These are phyloP conservation scores for Oryza glaberrima DNA, from an alignment of 176 grass and related monocot genomes.

Conservation along the genomic window DNA sequence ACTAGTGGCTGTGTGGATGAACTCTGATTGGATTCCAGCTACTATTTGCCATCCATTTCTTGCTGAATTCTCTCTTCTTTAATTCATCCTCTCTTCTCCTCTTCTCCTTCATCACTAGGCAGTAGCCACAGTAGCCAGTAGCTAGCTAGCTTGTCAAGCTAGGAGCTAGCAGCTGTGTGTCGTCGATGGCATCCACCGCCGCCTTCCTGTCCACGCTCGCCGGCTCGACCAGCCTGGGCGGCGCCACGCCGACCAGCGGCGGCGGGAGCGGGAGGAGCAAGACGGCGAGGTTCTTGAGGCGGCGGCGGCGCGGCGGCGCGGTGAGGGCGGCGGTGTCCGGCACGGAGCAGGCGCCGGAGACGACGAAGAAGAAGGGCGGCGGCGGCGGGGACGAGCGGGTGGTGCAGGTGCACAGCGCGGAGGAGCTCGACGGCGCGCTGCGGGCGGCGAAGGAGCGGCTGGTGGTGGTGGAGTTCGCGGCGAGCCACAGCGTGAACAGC, in stretches of 20 bases:
- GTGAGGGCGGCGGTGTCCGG: constrained; percentile 30
- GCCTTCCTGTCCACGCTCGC: constrained; percentile 61
- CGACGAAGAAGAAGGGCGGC: background rate
- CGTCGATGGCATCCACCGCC: constrained; percentile 52
- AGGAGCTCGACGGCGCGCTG: constrained; percentile 79
- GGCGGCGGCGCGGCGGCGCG: background rate
- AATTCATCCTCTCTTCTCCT: background rate
- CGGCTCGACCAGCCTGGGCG: constrained; percentile 19
- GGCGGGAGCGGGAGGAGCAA: constrained; percentile 9
- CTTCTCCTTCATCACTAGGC: background rate
- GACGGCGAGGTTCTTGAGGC: constrained; percentile 28
- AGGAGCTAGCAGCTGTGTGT: too few species aligned
- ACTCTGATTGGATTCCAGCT: constrained; percentile 13
- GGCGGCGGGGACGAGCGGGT: constrained; percentile 60
- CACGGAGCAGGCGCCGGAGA: constrained; percentile 37
- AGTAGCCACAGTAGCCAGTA: background rate
- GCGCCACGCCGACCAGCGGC: background rate
- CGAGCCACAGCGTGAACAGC: constrained; percentile 73
- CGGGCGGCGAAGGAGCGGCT: constrained; percentile 71
- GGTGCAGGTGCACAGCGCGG: constrained; percentile 61
- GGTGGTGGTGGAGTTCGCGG: constrained; percentile 94
- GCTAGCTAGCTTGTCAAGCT: background rate
- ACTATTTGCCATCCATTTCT: background rate
- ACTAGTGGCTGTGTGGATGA: constrained; percentile 28
- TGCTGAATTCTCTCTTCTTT: background rate